Evolutionary conservation across 495 filamentous ascomycete genomes (phyloP), one percentile per base, ranked within the genome.

Genomic region (Pseudevernia furfuracea): DNA sequence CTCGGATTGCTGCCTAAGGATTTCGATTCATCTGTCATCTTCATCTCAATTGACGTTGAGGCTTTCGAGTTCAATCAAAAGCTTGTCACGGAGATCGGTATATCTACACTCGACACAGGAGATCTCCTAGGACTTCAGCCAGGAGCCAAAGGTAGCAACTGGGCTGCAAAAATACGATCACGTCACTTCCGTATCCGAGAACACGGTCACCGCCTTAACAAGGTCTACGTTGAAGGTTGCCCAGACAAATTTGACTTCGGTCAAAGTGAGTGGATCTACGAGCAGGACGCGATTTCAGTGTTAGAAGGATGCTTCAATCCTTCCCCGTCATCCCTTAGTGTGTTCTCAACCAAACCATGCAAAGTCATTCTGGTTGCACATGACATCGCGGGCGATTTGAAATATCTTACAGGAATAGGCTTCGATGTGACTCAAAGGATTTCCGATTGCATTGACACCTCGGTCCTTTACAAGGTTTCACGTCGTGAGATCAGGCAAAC

Each of bases 351-450:
- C n/a, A n/a, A n/a, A n/a, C n/a, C n/a, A n/a, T n/a, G n/a, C n/a
- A n/a, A n/a, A n/a, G n/a, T n/a, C n/a, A n/a, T n/a, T 34, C 80
- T 96, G 36, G 85, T 96, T 15, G 92, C 89, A 55, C 89, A 96
- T 71, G 84, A 85, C 65, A 71, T 84, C 21, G 58, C 68, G 1
- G 60, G 74, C 7, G 92, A 96, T 71, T 75, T 93, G 60, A 71
- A 76, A 10, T 89, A 86, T 67, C 81, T 96, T 23, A 66, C 71
- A 14, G 65, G 64, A 11, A 60, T 89, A 38, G 84, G 83, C 30
- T 89, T 86, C 71, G 74, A 87, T 66, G 67, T 80, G 30, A 70
- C 72, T 34, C 64, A 67, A 10, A 81, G 81, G 52, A 67, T 89
- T 30, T 55, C 80, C 28, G 87, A 92, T 61, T 73, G 78, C 4